Evolutionary conservation across 1,284 basidiomycete species (phyloP).

Genomic region (Ceratobasidium papillatum): DNA sequence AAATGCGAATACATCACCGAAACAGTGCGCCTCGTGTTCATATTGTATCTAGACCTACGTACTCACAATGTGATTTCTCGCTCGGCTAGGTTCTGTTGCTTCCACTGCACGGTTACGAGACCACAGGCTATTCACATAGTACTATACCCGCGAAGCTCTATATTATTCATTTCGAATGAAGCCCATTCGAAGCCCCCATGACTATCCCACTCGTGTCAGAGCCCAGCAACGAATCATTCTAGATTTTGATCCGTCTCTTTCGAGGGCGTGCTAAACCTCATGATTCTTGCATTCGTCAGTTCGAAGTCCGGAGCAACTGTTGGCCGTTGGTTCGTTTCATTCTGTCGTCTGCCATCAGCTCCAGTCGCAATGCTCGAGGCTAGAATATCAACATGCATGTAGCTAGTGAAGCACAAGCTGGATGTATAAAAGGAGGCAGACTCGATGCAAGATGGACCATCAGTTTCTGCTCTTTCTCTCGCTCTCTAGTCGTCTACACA

Average conservation of each 20-base stretch:
- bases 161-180: neutral
- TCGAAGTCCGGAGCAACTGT: neutral
- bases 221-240: neutral
- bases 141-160: too few relatives aligned
- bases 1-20: neutral
- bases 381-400: neutral
- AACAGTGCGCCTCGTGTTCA: neutral
- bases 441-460: neutral
- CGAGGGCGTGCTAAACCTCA: neutral
- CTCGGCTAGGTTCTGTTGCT: neutral
- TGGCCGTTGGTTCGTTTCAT: neutral
- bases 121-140: too few relatives aligned
- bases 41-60: neutral
- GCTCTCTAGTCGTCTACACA: neutral
- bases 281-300: neutral
- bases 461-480: neutral
- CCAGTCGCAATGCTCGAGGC: neutral
- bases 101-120: too few relatives aligned
- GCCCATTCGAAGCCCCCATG: too few relatives aligned
- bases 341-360: neutral
- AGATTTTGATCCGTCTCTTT: constrained; percentile 3
- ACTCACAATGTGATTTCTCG: neutral
- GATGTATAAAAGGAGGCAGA: neutral
- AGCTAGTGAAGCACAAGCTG: neutral
- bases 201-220: neutral